These are phyloP conservation scores for Globisporangium abappressorium DNA, from an alignment of 352 stramenopile species.

Conservation along the genomic window DNA sequence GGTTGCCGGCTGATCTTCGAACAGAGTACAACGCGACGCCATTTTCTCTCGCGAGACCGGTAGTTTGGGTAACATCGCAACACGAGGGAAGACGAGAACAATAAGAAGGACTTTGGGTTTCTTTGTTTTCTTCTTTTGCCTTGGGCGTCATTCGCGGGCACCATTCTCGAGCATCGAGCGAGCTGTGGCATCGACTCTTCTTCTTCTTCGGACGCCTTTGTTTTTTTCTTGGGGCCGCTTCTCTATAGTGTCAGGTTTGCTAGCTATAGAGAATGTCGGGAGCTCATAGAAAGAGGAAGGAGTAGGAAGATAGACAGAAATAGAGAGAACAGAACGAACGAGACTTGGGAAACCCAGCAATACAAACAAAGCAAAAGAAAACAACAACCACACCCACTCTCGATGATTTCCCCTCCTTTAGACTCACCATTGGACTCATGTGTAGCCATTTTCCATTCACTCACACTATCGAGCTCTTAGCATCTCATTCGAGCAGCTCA, in stretches of 20 bases:
- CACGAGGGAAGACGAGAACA: constrained; percentile 15
- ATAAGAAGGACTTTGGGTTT: constrained; percentile 16
- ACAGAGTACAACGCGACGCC: constrained; percentile 11
- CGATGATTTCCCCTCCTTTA: background rate
- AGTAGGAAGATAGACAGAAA: background rate
- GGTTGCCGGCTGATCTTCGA: constrained; percentile 2
- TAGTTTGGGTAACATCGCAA: constrained; percentile 33
- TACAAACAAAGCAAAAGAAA: background rate
- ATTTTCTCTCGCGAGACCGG: constrained; percentile 10
- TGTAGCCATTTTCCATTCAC: background rate
- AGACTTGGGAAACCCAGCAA: background rate
- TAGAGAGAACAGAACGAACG: background rate
- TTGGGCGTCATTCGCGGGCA: constrained; percentile 20
- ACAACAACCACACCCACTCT: background rate
- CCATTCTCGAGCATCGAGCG: background rate
- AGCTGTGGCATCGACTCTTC: constrained; percentile 4
- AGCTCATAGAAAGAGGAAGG: background rate
- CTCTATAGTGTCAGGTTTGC: background rate
- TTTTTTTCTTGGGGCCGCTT: background rate
- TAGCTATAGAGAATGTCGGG: background rate
- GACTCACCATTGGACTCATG: background rate
- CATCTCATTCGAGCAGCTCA: background rate
- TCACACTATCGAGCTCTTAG: background rate
- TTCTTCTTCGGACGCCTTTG: constrained; percentile 3
- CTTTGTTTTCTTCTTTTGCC: constrained; percentile 18